These are phyloP conservation scores for Hortaea sp. DNA, from an alignment of 2,329 filamentous ascomycete species.

Conservation along the genomic window DNA sequence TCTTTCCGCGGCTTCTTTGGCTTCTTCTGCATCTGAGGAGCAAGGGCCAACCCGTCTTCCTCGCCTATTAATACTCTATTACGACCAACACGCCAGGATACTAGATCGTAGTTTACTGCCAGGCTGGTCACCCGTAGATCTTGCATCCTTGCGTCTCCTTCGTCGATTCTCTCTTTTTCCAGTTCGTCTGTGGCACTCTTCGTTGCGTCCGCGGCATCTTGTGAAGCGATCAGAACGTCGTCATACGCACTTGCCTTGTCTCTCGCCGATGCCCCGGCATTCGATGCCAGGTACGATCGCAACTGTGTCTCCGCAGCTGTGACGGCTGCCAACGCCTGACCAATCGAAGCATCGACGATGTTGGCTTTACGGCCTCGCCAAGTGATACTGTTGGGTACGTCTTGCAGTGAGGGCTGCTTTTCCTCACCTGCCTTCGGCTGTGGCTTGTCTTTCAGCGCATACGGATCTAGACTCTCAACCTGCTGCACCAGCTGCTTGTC, in stretches of 20 bases:
- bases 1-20: slow-evolving; percentile 38
- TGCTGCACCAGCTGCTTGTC: slow-evolving; percentile 52
- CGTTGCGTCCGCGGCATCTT: slow-evolving; percentile 88
- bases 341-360: slow-evolving; percentile 87
- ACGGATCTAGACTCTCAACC: slow-evolving; percentile 61
- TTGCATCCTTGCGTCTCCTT: slow-evolving; percentile 81
- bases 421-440: slow-evolving; percentile 17
- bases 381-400: slow-evolving; percentile 62
- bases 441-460: slow-evolving; percentile 50
- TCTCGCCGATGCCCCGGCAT: slow-evolving; percentile 32
- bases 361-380: slow-evolving; percentile 82
- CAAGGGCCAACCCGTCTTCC: slow-evolving; percentile 61
- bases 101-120: slow-evolving; percentile 85
- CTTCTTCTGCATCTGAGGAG: slow-evolving; percentile 44
- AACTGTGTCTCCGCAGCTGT: slow-evolving; percentile 45
- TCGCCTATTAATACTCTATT: slow-evolving; percentile 82
- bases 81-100: slow-evolving; percentile 88
- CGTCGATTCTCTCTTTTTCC: slow-evolving; percentile 68
- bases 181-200: slow-evolving; percentile 90
- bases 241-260: slow-evolving; percentile 84
- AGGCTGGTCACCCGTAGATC: slow-evolving; percentile 85
- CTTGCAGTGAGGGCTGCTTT: slow-evolving; percentile 16
- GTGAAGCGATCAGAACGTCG: slow-evolving; percentile 76
- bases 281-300: slow-evolving; percentile 35
- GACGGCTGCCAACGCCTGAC: slow-evolving; percentile 67